phyloP scores from a whole-genome alignment of 495 filamentous ascomycete genomes.

The Lepidopterella palustris region DNA sequence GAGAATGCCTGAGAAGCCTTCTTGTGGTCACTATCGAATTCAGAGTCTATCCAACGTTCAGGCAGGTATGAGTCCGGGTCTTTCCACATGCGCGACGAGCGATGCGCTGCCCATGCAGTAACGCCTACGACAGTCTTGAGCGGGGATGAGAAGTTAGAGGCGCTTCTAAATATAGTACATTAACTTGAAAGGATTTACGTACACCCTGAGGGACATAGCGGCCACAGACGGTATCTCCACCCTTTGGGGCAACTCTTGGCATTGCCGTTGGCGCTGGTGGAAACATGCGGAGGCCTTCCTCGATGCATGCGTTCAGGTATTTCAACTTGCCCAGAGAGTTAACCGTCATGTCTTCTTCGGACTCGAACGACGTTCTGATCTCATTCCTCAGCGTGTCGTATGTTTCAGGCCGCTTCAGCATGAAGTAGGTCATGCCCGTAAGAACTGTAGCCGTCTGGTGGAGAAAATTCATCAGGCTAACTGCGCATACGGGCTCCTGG shows the following conservation, averaged over 20 bases:
- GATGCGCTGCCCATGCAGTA: conserved; percentile 45
- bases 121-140: conserved; percentile 44
- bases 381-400: conserved; percentile 20
- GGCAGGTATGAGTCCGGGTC: conserved; percentile 45
- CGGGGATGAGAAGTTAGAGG: not conserved
- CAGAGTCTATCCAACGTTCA: conserved; percentile 43
- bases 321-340: conserved; percentile 36
- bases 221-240: conserved; percentile 38
- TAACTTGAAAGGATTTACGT: not conserved
- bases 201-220: conserved; percentile 36
- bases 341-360: conserved; percentile 27
- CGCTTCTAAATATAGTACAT: not conserved
- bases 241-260: conserved; percentile 42
- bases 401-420: not conserved
- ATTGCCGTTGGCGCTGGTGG: conserved; percentile 46
- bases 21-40: conserved; percentile 41
- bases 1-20: conserved; percentile 50
- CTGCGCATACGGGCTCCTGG: not conserved
- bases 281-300: conserved; percentile 50
- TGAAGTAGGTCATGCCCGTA: not conserved
- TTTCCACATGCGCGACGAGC: conserved; percentile 42
- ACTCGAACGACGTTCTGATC: conserved; percentile 23
- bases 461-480: not conserved
- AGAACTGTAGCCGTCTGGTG: not conserved
- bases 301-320: conserved; percentile 43